These are phyloP conservation scores for Ceratocystis huliohia DNA, from an alignment of 2,329 filamentous ascomycete genomes.

Conservation along the genomic window DNA sequence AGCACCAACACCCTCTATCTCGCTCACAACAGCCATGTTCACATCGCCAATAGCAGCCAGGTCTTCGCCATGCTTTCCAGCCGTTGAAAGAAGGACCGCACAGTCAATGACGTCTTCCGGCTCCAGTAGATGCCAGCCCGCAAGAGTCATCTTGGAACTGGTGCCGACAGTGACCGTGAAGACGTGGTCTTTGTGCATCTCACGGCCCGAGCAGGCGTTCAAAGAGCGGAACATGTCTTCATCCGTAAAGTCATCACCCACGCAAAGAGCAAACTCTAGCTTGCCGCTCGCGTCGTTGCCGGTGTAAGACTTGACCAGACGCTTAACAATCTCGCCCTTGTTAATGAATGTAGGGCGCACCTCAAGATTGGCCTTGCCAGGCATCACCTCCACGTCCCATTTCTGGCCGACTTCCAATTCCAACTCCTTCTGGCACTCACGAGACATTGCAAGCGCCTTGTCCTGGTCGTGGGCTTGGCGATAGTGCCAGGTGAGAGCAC, in stretches of 20 bases:
- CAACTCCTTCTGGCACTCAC: conserved; percentile 69
- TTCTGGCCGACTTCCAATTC: conserved; percentile 61
- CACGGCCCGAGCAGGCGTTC: conserved; percentile 43
- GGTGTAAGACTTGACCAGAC: conserved; percentile 63
- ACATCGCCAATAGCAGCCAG: conserved; percentile 38
- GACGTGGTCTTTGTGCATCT: conserved; percentile 48
- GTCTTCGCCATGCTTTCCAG: conserved; percentile 30
- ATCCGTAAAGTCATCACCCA: conserved; percentile 93
- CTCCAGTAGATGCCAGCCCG: conserved; percentile 80
- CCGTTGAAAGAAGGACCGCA: conserved; percentile 42
- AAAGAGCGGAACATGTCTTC: conserved; percentile 93
- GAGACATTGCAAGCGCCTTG: conserved; percentile 65
- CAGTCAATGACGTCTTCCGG: conserved; percentile 74
- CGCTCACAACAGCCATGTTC: conserved; percentile 43
- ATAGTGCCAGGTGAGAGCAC: conserved; percentile 95
- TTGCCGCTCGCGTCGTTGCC: conserved; percentile 35
- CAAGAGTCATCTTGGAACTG: conserved; percentile 81
- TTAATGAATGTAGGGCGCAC: conserved; percentile 96
- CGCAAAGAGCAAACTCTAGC: conserved; percentile 77
- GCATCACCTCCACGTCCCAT: conserved; percentile 93
- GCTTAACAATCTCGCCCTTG: conserved; percentile 89
- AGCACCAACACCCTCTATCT: conserved; percentile 41
- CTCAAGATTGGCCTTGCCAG: conserved; percentile 91
- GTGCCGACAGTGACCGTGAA: conserved; percentile 89
- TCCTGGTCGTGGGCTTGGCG: conserved; percentile 71